A percentile compares a stretch with the other conserved stretches of the same genome.
Evolutionary conservation across 78 protist genomes (phyloP).

Genomic region (Acrasis kona): DNA sequence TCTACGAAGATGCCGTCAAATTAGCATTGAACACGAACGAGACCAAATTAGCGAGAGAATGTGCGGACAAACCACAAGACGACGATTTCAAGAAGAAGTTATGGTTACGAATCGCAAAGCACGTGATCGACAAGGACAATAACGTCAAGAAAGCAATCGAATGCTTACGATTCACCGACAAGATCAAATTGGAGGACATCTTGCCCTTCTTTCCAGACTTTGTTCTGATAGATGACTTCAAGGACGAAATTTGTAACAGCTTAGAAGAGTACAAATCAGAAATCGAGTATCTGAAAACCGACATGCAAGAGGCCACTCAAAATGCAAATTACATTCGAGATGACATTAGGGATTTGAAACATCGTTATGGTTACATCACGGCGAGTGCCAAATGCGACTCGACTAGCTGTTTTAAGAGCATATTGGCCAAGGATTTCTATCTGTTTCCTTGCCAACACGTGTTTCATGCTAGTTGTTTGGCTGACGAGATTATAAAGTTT

Average conservation of each 20-base stretch:
- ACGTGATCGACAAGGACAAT: slow-evolving; percentile 61
- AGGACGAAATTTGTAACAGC: slow-evolving; percentile 70
- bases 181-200: slow-evolving; percentile 84
- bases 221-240: slow-evolving; percentile 74
- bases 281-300: slow-evolving; percentile 58
- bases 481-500: neutral
- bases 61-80: slow-evolving; percentile 47
- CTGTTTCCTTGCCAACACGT: slow-evolving; percentile 80
- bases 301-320: slow-evolving; percentile 76
- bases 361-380: slow-evolving; percentile 44
- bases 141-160: slow-evolving; percentile 62
- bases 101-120: slow-evolving; percentile 74
- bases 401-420: slow-evolving; percentile 40
- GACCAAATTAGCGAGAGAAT: slow-evolving; percentile 58
- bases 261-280: slow-evolving; percentile 70
- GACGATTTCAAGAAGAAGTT: slow-evolving; percentile 77
- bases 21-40: slow-evolving; percentile 61
- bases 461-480: slow-evolving; percentile 77
- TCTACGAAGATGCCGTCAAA: slow-evolving; percentile 88
- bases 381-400: slow-evolving; percentile 51
- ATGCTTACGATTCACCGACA: slow-evolving; percentile 42
- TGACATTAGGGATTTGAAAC: slow-evolving; percentile 73
- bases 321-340: slow-evolving; percentile 65
- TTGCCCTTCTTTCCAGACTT: slow-evolving; percentile 91
- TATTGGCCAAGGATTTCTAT: slow-evolving; percentile 55